These are phyloP conservation scores for Garcia nutans DNA, from an alignment of 345 rosid species.

Conservation along the genomic window DNA sequence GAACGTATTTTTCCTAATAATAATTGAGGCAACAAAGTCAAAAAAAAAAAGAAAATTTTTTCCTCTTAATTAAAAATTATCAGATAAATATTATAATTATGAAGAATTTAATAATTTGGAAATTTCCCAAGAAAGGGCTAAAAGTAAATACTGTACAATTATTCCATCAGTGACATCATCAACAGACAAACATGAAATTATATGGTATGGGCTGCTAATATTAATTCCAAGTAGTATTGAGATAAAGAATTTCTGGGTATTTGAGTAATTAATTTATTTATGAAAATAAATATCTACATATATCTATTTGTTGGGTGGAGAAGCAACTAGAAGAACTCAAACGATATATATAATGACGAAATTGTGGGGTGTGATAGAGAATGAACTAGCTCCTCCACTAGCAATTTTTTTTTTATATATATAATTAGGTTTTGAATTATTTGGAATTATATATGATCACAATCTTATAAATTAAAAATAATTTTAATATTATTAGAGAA, in stretches of 20 bases:
- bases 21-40: constrained; percentile 23
- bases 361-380: no score
- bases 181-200: constrained; percentile 14
- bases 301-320: no score
- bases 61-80: neutral
- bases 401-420: no score
- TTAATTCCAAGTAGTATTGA: neutral
- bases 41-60: neutral
- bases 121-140: neutral
- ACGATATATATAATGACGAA: no score
- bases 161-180: constrained; percentile 21
- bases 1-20: constrained; percentile 15
- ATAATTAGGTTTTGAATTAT: no score
- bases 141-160: neutral
- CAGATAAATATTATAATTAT: neutral
- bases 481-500: no score
- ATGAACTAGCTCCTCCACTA: no score
- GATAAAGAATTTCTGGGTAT: neutral
- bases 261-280: neutral
- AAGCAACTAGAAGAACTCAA: neutral
- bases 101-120: neutral
- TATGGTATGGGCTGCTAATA: neutral
- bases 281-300: no score
- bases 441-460: no score
- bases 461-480: no score